Conservation (phyloP, 2,329 filamentous ascomycete species). For the Sporothrix inflata region DNA sequence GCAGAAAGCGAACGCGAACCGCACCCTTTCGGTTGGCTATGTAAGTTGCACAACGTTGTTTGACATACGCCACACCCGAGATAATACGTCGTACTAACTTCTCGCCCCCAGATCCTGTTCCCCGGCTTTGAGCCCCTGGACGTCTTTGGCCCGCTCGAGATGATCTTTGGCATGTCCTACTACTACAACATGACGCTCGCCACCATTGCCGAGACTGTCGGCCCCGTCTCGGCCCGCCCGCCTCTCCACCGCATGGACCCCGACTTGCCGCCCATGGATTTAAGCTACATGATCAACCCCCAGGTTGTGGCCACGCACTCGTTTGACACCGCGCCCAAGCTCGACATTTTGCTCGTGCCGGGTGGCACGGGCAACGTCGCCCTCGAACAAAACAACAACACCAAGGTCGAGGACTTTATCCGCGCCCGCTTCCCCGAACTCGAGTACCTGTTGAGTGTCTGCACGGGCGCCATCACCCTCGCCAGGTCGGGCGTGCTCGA, state of each 20-base stretch:
- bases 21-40: not conserved
- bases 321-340: not conserved
- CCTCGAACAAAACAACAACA: constrained; percentile 7
- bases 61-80: not conserved
- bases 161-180: constrained; percentile 14
- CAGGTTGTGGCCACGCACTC: not conserved
- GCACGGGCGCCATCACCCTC: not conserved
- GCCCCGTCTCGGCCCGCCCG: not conserved
- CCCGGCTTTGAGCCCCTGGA: constrained; percentile 10
- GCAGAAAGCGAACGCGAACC: constrained; percentile 1
- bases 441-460: not conserved
- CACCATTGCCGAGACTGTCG: not conserved
- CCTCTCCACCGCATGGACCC: not conserved
- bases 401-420: constrained; percentile 1
- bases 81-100: not conserved
- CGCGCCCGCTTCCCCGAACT: not conserved
- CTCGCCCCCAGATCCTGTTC: not conserved
- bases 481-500: constrained; percentile 4
- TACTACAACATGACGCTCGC: not conserved
- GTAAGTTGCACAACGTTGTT: not conserved
- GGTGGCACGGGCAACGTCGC: not conserved
- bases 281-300: constrained; percentile 15
- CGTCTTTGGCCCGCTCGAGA: not conserved
- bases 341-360: not conserved
- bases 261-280: not conserved